Evolutionary conservation across 164 flowering plant genomes (phyloP), one percentile per base, ranked within the genome.

Genomic region (Chimonanthus praecox): DNA sequence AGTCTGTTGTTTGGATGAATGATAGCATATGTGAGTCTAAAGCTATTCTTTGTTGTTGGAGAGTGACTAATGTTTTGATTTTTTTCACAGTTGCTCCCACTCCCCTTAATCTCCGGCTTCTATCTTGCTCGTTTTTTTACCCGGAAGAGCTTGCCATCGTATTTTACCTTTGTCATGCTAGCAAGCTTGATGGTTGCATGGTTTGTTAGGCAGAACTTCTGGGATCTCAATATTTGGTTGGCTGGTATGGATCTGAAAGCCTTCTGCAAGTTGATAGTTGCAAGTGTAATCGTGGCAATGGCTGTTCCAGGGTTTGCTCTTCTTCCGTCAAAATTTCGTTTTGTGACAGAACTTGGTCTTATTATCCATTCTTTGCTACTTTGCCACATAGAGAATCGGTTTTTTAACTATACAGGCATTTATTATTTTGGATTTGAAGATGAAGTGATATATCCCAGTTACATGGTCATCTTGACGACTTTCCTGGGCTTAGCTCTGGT

Each of bases 221-320:
- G 99, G 99, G 96, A 88, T 80, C 92, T 95, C 75, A 95, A 92
- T 76, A 95, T 95, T 72, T 95, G 98, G 99, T 67, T 93, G 87
- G 98, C 97, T 68, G 98, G 98, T 82, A 93, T 95, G 96, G 85
- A 97, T 68, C 83, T 95, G 65, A 89, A 88, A 80, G 90, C 97
- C 58, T 92, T 92, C 77, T 95, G 97, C 77, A 93, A 95, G 87
- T 85, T 95, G 54, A 86, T 93, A 54, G 84, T 90, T 73, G 93
- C 86, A 10, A 82, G 85, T 85, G 89, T 84, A 63, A 75, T 95
- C 75, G 82, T 95, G 54, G 97, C 94, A 71, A 86, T 95, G 94
- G 81, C 86, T 77, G 81, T 92, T 74, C 99, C 99, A 73, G 99
- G 99, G 75, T 76, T 95, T 58, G 91, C 93, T 58, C 85, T 92